phyloP scores from a whole-genome alignment of 2,329 filamentous ascomycete genomes.

The Microcyclospora pomicola region DNA sequence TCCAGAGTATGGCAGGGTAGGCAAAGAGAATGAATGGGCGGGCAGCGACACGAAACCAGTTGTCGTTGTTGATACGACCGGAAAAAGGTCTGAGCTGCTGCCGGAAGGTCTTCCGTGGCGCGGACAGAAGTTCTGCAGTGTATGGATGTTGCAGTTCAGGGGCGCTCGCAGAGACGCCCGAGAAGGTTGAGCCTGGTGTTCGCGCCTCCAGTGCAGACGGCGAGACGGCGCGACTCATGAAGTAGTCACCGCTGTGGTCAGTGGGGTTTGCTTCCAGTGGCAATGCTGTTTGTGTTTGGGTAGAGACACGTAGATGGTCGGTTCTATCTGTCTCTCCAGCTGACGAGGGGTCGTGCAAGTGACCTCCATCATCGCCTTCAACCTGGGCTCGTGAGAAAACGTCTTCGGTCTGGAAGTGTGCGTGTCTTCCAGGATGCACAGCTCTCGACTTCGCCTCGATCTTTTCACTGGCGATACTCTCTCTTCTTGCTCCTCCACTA shows the following conservation, averaged over 20 bases:
- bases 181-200: background rate
- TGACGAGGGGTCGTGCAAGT: background rate
- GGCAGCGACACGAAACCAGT: slow-evolving; percentile 62
- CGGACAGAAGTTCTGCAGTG: slow-evolving; percentile 53
- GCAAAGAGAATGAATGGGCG: slow-evolving; percentile 76
- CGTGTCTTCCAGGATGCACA: slow-evolving; percentile 5
- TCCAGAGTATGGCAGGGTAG: slow-evolving; percentile 86
- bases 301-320: slow-evolving; percentile 1
- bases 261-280: background rate
- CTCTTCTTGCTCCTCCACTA: background rate
- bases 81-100: slow-evolving; percentile 66
- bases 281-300: background rate
- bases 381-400: background rate
- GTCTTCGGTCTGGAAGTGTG: slow-evolving; percentile 10
- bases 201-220: slow-evolving; percentile 1
- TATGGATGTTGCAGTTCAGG: slow-evolving; percentile 34
- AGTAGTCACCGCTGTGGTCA: slow-evolving; percentile 5
- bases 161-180: background rate
- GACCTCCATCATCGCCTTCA: background rate
- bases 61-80: slow-evolving; percentile 63
- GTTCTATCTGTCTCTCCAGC: slow-evolving; percentile 2
- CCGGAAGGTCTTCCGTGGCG: slow-evolving; percentile 54
- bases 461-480: background rate
- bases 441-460: background rate
- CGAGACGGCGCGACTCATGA: slow-evolving; percentile 2